Base-by-base conservation (phyloP, 164 flowering plant species). In the Cinnamomum micranthum region DNA sequence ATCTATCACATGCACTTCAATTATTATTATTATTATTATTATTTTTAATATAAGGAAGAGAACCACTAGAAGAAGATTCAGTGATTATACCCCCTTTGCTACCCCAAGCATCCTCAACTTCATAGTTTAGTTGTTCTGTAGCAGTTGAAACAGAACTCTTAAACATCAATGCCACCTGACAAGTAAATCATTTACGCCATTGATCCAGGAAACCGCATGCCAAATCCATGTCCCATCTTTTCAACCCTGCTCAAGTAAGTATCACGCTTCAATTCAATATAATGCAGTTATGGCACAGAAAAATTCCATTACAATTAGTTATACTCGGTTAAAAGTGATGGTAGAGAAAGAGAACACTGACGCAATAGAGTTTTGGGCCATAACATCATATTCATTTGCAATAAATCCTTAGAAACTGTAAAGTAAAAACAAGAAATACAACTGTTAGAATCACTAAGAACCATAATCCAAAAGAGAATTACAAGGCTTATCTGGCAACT, bases 201-300 rank as follows among this genome's bases (percentile, higher is more conserved):
- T 5, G 71, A 59, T 68, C 76, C 68, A 2, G 71, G 76, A 55
- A 72, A 67, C 71, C 72, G 63, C 79, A 77, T 77, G 65, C 79
- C 79, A 68, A 77, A 77, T 23, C 79, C 79, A 72, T 58, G 79
- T 65, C 72, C 72, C 50, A 60, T 71, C 62, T 72, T 77, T 70
- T 72, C 68, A 50, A 77, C 75, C 51, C 78, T 76, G 78, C 33
- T 28, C 78, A 64, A 50, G 64, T 12, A 33, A 66, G 28, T 2
- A 19, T 5, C 27, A 31, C 0, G 6, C 47, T 28, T 67, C 67
- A 64, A 64, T 25, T 23, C 28, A 22, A 64, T 22, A 22, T 25
- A 25, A 64, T 64, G 27, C 24, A 64, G 10, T 1, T 41, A 41
- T 7, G 47, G 47, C 11, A 41, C 47, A 9, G 47, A 41, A 41